These are phyloP conservation scores for Eutypa lata DNA, from an alignment of 2,329 filamentous ascomycete species.

Conservation along the genomic window DNA sequence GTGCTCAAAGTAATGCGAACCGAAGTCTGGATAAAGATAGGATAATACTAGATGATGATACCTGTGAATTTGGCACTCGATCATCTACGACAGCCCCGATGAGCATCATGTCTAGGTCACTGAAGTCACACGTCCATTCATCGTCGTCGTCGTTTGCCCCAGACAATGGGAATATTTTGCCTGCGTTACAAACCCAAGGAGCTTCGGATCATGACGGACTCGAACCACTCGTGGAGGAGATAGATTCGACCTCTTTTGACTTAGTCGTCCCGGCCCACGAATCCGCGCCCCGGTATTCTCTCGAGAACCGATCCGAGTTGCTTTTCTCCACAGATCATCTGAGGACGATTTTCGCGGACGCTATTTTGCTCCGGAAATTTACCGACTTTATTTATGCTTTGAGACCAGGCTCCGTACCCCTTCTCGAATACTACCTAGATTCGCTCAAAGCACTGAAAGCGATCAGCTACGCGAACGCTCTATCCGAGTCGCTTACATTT, in stretches of 20 bases:
- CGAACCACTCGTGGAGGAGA: constrained; percentile 32
- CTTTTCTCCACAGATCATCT: constrained; percentile 67
- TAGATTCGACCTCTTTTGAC: constrained; percentile 37
- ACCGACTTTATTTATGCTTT: constrained; percentile 61
- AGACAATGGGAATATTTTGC: constrained; percentile 9
- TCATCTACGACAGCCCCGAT: constrained; percentile 22
- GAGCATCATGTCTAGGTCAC: constrained; percentile 25
- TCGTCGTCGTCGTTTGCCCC: constrained; percentile 23
- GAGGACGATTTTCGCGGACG: constrained; percentile 61
- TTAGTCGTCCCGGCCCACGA: constrained; percentile 41
- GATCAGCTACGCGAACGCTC: constrained; percentile 67
- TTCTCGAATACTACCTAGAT: constrained; percentile 70
- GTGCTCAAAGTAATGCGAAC: too few relatives aligned
- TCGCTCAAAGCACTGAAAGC: constrained; percentile 68
- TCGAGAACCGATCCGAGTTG: constrained; percentile 63
- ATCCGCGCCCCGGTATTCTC: constrained; percentile 40
- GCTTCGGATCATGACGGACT: constrained; percentile 27
- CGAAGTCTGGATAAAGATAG: too few relatives aligned
- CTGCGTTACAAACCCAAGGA: constrained; percentile 23
- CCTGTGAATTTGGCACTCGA: constrained; percentile 13
- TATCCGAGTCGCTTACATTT: constrained; percentile 62
- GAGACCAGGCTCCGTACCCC: constrained; percentile 59
- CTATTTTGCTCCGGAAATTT: constrained; percentile 61
- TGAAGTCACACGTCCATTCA: constrained; percentile 24
- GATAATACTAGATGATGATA: constrained; percentile 2